A percentile compares a stretch with the other conserved stretches of the same genome.
These are phyloP conservation scores for Rhododendron henanense DNA, from an alignment of 148 eudicot genomes.

Conservation along the genomic window DNA sequence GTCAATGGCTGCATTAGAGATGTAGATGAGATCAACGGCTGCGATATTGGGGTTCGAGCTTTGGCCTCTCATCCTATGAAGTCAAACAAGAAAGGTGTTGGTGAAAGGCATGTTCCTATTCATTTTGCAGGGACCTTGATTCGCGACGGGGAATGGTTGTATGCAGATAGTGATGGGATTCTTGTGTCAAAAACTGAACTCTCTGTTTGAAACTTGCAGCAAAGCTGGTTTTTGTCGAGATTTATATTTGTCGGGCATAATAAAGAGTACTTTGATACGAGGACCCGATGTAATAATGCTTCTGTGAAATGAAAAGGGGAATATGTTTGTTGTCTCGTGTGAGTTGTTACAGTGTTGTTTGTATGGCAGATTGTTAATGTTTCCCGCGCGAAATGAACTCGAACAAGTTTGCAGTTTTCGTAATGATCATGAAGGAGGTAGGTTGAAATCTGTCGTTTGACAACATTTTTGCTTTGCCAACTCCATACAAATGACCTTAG, in stretches of 20 bases:
- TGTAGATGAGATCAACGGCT: conserved; percentile 39
- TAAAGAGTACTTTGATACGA: neutral
- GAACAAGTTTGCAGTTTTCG: neutral
- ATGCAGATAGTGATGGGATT: conserved; percentile 46
- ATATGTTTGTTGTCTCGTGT: neutral
- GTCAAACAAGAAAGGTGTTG: conserved; percentile 30
- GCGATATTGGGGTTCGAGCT: conserved; percentile 45
- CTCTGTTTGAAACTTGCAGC: conserved; percentile 19
- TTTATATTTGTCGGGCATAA: neutral
- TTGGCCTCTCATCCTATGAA: conserved; percentile 38
- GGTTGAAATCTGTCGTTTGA: neutral
- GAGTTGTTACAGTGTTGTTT: neutral
- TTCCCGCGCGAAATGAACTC: neutral
- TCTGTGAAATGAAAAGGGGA: neutral
- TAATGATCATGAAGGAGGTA: neutral
- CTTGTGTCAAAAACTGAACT: conserved; percentile 35
- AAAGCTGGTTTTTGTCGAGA: neutral
- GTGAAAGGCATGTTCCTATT: conserved; percentile 33
- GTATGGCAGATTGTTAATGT: neutral
- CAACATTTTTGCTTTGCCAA: neutral
- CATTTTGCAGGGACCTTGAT: conserved; percentile 33
- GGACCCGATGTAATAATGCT: too few relatives aligned
- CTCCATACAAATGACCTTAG: neutral
- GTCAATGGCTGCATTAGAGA: conserved; percentile 42
- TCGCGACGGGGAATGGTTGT: conserved; percentile 39